Base-by-base conservation (phyloP, 83 land plant genomes). In the Thuja plicata region DNA sequence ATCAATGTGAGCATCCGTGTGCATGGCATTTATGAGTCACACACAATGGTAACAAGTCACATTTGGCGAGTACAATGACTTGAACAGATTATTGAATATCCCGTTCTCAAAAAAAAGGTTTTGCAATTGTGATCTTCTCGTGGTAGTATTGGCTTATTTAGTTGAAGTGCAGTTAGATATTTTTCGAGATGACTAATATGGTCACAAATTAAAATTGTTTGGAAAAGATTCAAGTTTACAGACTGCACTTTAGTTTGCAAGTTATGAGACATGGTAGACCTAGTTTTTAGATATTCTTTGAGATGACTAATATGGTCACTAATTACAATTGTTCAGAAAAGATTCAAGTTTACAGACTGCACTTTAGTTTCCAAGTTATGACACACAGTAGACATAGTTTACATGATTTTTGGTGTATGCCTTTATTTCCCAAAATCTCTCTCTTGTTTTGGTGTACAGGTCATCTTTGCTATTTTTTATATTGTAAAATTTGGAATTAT, bases 401-500 rank as follows among this genome's bases (percentile, higher is more conserved):
- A 82, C 50, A 11, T 45, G 24, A 46, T 45, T 43, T 82, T 82
- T 45, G 73, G 30, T 24, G 15, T 40, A 46, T 45, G 30, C 24
- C 7, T 82, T 41, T 11, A 8, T 45, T 45, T 82, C 30, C 46
- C 2, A 24, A 43, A 19, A 24, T n/a, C 46, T n/a, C 2, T 45
- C 32, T 45, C 50, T 82, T 45, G 19, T 43, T 46, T 82, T 46
- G 15, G 4, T 82, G 54, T 82, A 91, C 99, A 96, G 99, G 90
- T 97, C 89, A 60, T 96, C n/a, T 98, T 97, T 95, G 99, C 95
- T 30, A 19, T 95, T 81, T 88, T 98, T 12, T 97, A 98, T 89
- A 88, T 98, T 40, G 40, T 96, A 37, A 98, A 97, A 89, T 91
- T 98, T 90, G 94, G 89, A 81, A 91, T 97, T 30, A 77, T 96